Evolutionary conservation across 352 stramenopile species (phyloP), one percentile per base, ranked within the genome.

Genomic region (Achlya hypogyna): DNA sequence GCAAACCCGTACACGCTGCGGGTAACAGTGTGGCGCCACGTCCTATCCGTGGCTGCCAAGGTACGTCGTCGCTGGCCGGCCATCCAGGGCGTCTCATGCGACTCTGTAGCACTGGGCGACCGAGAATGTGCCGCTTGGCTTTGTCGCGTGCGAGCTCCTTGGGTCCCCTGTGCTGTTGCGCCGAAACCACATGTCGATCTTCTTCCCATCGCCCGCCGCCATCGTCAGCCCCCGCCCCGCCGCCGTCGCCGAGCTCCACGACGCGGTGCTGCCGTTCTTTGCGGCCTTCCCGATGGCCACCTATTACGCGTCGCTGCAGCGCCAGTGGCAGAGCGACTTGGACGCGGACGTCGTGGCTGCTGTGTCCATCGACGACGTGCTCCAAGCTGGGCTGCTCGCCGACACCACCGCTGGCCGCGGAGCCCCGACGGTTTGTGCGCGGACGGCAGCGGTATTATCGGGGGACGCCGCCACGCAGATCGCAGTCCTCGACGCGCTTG

Each of bases 181-280:
- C 54, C 54, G 54, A 32, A 63, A 63, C 54, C 54, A 63, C 54
- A 63, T 45, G 54, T 63, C 54, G 1, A 51, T 63, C 31, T 49
- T 63, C 22, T 63, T 63, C 51, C 54, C 54, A 22, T 49, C 54
- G 23, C 49, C 54, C 14, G 29, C 16, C 34, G 18, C 54, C 12
- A 63, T 63, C 54, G 14, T 63, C 34, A 14, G 23, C 54, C 1
- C 12, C 54, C 29, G n/a, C 51, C 12, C 22, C 2, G n/a, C 29
- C 25, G 25, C 5, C 2, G 12, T 63, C 54, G 22, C 9, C 35
- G 22, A n/a, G 16, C 22, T 31, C 14, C 23, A 63, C 32, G 54
- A 63, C 10, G 1, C 54, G 2, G 5, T 63, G 16, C 25, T 45
- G 34, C 35, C 54, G 8, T 51, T 32, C 32, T 51, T 63, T 51